phyloP scores from a whole-genome alignment of 2,329 filamentous ascomycete species.

The Pseudopyrenochaeta lycopersici region DNA sequence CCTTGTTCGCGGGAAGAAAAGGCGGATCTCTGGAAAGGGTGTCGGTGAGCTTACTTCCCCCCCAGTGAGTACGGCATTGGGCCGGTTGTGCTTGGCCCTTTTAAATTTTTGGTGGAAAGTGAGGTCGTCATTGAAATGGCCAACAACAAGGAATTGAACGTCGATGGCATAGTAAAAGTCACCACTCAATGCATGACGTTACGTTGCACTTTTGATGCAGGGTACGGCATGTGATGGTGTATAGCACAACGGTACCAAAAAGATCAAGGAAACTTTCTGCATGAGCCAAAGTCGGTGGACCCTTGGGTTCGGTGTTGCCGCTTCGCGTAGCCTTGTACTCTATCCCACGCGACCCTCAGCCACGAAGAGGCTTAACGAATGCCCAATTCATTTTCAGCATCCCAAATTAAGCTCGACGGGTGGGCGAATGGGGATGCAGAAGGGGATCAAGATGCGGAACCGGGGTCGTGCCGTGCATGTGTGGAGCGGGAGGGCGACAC shows the following conservation, averaged over 20 bases:
- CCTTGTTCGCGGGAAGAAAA: background rate
- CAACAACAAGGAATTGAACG: no score
- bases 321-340: constrained; percentile 9
- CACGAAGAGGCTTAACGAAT: constrained; percentile 13
- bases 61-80: background rate
- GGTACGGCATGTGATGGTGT: no score
- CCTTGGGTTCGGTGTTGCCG: constrained; percentile 18
- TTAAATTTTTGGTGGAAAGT: no score
- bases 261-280: no score
- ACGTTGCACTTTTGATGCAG: no score
- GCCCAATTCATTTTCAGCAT: constrained; percentile 1
- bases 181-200: no score
- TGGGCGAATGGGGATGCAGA: constrained; percentile 16
- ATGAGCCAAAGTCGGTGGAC: background rate
- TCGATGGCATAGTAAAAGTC: background rate
- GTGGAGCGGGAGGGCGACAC: constrained; percentile 13
- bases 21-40: no score
- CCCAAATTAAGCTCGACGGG: constrained; percentile 14
- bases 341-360: constrained; percentile 14
- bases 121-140: background rate
- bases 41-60: no score
- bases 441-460: constrained; percentile 14
- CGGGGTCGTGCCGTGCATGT: constrained; percentile 14
- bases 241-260: no score
- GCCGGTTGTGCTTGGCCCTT: background rate